A percentile compares a stretch with the other conserved stretches of the same genome.
These are phyloP conservation scores for Mycena latifolia DNA, from an alignment of 768 basidiomycete species.

Conservation along the genomic window DNA sequence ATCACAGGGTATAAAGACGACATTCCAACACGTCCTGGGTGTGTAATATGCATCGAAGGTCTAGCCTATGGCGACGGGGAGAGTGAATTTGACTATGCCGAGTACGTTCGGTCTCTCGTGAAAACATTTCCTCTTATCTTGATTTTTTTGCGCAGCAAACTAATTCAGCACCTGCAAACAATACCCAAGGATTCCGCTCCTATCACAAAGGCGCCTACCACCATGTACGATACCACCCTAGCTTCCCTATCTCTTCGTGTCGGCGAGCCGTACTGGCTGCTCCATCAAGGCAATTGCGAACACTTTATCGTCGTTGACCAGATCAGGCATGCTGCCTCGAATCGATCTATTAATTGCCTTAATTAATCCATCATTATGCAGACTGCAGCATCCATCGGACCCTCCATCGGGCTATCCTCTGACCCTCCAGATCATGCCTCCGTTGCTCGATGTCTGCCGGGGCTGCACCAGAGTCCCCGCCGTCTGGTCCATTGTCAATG, in stretches of 20 bases:
- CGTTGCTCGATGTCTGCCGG: slow-evolving; percentile 72
- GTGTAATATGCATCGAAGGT: slow-evolving; percentile 73
- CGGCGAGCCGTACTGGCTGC: slow-evolving; percentile 84
- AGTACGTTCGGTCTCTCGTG: slow-evolving; percentile 44
- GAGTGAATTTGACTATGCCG: slow-evolving; percentile 66
- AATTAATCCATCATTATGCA: slow-evolving; percentile 42
- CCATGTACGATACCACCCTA: slow-evolving; percentile 63
- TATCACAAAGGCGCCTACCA: slow-evolving; percentile 53
- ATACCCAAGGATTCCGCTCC: slow-evolving; percentile 45
- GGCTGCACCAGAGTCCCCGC: slow-evolving; percentile 81
- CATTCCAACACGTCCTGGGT: slow-evolving; percentile 45
- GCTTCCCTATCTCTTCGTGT: slow-evolving; percentile 69
- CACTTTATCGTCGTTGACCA: slow-evolving; percentile 82
- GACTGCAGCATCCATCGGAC: slow-evolving; percentile 72
- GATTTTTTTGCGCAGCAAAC: slow-evolving; percentile 54
- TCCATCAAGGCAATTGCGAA: slow-evolving; percentile 87
- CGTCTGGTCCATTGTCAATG: slow-evolving; percentile 73
- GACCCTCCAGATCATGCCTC: slow-evolving; percentile 73
- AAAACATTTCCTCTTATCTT: neutral
- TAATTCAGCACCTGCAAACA: slow-evolving; percentile 52
- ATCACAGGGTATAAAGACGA: slow-evolving; percentile 47
- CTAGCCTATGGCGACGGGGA: slow-evolving; percentile 68
- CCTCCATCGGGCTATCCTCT: slow-evolving; percentile 72
- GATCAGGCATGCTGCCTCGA: slow-evolving; percentile 65
- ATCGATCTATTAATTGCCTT: neutral